Percentiles rank a stretch among this genome's conserved stretches.
phyloP scores from a whole-genome alignment of 2,329 filamentous ascomycete species.

The Phaeophleospora eucalypticola region DNA sequence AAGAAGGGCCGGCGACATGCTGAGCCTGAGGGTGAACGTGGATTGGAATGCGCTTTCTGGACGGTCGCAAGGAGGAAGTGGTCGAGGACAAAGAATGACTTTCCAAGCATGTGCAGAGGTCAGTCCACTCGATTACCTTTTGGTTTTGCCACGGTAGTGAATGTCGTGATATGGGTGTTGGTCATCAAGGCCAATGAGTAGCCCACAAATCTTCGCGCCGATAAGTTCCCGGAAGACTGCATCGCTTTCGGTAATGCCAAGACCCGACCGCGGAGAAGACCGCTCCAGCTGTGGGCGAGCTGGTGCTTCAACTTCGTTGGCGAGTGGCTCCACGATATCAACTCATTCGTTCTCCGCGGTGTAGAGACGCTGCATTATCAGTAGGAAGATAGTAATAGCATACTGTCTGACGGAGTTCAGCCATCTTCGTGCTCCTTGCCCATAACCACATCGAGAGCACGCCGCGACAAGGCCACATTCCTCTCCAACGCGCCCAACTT shows the following conservation, averaged over 20 bases:
- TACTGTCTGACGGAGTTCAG: conserved; percentile 3
- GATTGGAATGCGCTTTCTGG: too few relatives aligned
- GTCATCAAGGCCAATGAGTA: neutral
- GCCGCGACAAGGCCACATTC: conserved; percentile 64
- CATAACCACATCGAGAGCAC: conserved; percentile 75
- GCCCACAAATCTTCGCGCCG: neutral
- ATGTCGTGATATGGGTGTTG: neutral
- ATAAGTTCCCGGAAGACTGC: neutral
- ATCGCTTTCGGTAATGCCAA: neutral
- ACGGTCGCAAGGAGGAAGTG: too few relatives aligned
- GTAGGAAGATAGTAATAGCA: neutral
- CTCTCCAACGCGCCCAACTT: conserved; percentile 77
- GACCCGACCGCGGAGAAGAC: neutral
- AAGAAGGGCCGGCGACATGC: conserved; percentile 57
- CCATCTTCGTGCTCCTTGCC: conserved; percentile 51
- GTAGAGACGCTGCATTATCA: too few relatives aligned
- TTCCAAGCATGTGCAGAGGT: too few relatives aligned
- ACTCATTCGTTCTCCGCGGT: too few relatives aligned
- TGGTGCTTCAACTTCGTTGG: too few relatives aligned
- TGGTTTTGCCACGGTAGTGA: conserved; percentile 7
- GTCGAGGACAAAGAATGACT: neutral
- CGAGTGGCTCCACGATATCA: too few relatives aligned
- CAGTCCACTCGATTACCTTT: neutral
- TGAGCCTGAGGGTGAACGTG: too few relatives aligned
- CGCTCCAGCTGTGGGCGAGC: too few relatives aligned